phyloP scores from a whole-genome alignment of 169 alveolate species.

The Plasmodium berghei region DNA sequence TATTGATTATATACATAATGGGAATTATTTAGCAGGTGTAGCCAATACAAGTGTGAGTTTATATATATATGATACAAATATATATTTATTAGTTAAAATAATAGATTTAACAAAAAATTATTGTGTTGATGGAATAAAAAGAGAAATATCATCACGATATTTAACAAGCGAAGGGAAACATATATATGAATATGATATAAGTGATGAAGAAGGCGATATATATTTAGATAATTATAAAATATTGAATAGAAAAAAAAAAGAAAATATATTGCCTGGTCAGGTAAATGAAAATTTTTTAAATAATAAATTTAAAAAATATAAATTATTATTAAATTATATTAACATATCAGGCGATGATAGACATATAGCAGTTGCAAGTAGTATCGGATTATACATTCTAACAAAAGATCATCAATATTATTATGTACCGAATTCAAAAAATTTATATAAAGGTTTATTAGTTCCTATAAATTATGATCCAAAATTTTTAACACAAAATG shows the following conservation, averaged over 20 bases:
- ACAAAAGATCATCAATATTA: slow-evolving; percentile 76
- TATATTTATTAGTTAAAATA: slow-evolving; percentile 22
- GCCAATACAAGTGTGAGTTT: slow-evolving; percentile 50
- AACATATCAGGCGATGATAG: slow-evolving; percentile 78
- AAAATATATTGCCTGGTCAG: slow-evolving; percentile 48
- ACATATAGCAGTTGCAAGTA: slow-evolving; percentile 80
- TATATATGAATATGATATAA: slow-evolving; percentile 35
- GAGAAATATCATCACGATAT: slow-evolving; percentile 55
- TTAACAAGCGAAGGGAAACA: slow-evolving; percentile 32
- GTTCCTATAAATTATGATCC: slow-evolving; percentile 79
- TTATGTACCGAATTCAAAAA: slow-evolving; percentile 62
- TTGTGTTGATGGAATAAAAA: slow-evolving; percentile 53
- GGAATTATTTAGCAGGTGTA: slow-evolving; percentile 43
- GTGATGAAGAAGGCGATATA: slow-evolving; percentile 72
- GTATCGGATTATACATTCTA: slow-evolving; percentile 75
- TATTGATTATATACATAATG: slow-evolving; percentile 56
- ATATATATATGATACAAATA: slow-evolving; percentile 49
- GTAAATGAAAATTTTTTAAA: slow-evolving; percentile 36
- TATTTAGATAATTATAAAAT: slow-evolving; percentile 31
- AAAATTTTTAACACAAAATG: slow-evolving; percentile 87
- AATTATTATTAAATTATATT: slow-evolving; percentile 52
- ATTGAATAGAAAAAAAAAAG: slow-evolving; percentile 41
- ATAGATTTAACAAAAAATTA: slow-evolving; percentile 50
- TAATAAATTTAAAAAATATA: slow-evolving; percentile 48
- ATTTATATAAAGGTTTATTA: slow-evolving; percentile 46